These are phyloP conservation scores for Trametes pubescens DNA, from an alignment of 1,284 basidiomycete genomes.

Conservation along the genomic window DNA sequence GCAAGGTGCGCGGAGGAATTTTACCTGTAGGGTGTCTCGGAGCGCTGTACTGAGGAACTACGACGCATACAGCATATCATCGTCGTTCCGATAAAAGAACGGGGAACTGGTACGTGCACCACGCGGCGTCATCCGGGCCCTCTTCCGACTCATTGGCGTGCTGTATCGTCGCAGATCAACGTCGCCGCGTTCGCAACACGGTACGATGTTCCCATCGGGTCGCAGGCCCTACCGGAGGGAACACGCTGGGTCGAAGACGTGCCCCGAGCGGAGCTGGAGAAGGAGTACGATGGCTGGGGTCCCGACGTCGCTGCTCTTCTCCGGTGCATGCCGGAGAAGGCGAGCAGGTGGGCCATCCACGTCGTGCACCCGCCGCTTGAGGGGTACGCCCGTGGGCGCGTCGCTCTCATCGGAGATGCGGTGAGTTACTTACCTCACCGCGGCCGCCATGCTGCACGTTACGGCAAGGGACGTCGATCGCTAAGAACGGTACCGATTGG, in stretches of 20 bases:
- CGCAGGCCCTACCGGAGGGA: slow-evolving; percentile 44
- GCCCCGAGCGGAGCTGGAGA: slow-evolving; percentile 53
- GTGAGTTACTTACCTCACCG: background rate
- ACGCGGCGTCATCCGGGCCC: background rate
- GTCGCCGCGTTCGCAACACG: slow-evolving; percentile 60
- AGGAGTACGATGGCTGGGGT: slow-evolving; percentile 58
- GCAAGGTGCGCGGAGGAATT: slow-evolving; percentile 48
- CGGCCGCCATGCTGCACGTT: background rate
- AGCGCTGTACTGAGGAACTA: background rate
- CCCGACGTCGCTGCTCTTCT: slow-evolving; percentile 53
- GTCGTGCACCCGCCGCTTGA: slow-evolving; percentile 56
- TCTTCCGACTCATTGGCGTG: slow-evolving; percentile 13
- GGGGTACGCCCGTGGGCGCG: slow-evolving; percentile 53
- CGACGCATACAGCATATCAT: slow-evolving; percentile 56
- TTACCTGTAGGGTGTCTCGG: slow-evolving; percentile 2
- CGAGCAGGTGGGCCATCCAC: slow-evolving; percentile 67
- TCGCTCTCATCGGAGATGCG: slow-evolving; percentile 51
- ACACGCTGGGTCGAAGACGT: slow-evolving; percentile 58
- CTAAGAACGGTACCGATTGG: background rate
- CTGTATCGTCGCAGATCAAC: slow-evolving; percentile 52
- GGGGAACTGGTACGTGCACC: slow-evolving; percentile 47
- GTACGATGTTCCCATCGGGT: slow-evolving; percentile 46
- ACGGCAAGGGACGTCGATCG: background rate
- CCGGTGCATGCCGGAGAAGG: slow-evolving; percentile 51
- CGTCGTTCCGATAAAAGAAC: slow-evolving; percentile 60